phyloP scores from a whole-genome alignment of 2,329 filamentous ascomycete genomes.

The Pseudogymnoascus destructans region DNA sequence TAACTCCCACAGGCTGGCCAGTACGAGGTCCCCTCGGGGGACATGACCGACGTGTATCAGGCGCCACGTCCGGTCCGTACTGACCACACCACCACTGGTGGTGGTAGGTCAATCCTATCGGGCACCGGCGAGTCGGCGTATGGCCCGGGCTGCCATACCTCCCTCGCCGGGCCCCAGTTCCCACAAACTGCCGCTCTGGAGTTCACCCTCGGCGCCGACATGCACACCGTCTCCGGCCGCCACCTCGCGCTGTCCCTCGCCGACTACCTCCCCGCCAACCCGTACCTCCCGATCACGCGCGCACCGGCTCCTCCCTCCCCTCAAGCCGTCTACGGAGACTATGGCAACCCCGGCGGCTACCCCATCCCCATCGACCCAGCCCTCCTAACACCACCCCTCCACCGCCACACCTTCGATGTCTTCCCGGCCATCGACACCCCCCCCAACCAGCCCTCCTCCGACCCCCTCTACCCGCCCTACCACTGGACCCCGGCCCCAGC shows the following conservation, averaged over 20 bases:
- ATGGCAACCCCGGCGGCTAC: not conserved
- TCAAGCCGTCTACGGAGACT: not conserved
- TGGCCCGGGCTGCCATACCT: not conserved
- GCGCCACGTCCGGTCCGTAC: not conserved
- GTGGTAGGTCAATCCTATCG: not conserved
- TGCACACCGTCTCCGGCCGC: not conserved
- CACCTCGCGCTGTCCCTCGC: not conserved
- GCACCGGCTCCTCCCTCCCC: not conserved
- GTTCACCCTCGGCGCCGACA: not conserved
- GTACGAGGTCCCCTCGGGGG: constrained; percentile 1
- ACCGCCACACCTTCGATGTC: not conserved
- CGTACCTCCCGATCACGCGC: not conserved
- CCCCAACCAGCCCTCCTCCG: not conserved
- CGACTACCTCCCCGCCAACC: not conserved
- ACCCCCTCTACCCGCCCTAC: not conserved
- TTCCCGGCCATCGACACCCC: not conserved
- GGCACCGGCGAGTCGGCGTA: not conserved
- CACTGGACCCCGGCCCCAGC: not conserved
- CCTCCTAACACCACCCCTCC: not conserved
- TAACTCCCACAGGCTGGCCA: not conserved
- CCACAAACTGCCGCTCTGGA: not conserved
- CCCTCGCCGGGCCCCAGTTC: not conserved
- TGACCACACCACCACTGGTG: not conserved
- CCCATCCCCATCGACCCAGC: not conserved
- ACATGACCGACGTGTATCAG: not conserved